Evolutionary conservation across 108 stramenopile species (phyloP), one percentile per base, ranked within the genome.

Genomic region (Nitzschia sp.): DNA sequence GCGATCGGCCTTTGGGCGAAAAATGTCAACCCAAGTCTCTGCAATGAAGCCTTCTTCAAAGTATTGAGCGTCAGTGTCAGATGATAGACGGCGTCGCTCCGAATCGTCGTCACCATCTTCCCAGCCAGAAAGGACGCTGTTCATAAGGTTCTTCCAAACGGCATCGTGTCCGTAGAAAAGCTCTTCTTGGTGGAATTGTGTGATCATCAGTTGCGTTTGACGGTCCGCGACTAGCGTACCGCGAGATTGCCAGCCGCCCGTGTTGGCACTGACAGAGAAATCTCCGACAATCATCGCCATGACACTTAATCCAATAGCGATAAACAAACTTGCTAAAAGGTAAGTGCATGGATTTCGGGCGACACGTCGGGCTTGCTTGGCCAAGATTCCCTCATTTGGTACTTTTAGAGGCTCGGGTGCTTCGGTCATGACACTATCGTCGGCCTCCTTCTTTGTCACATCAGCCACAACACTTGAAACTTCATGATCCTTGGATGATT

Each of bases 191-290:
- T 67, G 44, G 30, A 31, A 23, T 26, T 50, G 30, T 3, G 72
- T 36, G 0, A 80, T 16, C n/a, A 48, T 26, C 32, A 58, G 30
- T 50, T 84, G 83, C 15, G 72, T 71, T 9, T 78, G 66, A 41
- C 83, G 76, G 58, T 80, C 69, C 3, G 79, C 58, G 57, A 80
- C 68, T 2, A 60, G 30, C 22, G 83, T 84, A 8, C 83, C 83
- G 15, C 79, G 76, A 53, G 63, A 66, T 2, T 38, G 46, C 79
- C 79, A 84, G 48, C 83, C 83, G 17, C 21, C 61, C 30, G 59
- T 71, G n/a, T 80, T 71, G 26, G 58, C 73, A 5, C 58, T 58
- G 0, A 84, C 66, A 6, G 66, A 33, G 41, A 80, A 80, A 1
- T 80, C 64, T 21, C 83, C 83, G 31, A 75, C 63, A 34, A 52